Evolutionary conservation across 2,329 filamentous ascomycete species (phyloP).

Genomic region (Thelonectria discophora): DNA sequence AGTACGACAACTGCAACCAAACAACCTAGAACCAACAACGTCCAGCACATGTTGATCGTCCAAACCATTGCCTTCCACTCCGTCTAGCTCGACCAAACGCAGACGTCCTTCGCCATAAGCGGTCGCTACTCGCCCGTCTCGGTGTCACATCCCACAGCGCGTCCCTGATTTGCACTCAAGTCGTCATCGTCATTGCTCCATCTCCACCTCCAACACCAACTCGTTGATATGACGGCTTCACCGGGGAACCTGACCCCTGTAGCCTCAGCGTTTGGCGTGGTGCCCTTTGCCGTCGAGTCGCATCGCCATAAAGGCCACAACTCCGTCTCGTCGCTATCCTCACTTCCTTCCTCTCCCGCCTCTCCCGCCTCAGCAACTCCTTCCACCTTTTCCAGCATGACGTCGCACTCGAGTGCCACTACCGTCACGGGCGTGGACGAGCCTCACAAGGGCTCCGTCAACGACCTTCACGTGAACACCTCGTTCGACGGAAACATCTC

Average conservation of each 20-base stretch:
- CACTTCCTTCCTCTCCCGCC: neutral
- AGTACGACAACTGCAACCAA: neutral
- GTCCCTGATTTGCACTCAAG: conserved; percentile 16
- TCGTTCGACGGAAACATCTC: conserved; percentile 19
- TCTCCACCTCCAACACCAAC: conserved; percentile 10
- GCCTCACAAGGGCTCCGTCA: conserved; percentile 12
- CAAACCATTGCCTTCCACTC: neutral
- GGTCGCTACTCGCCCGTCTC: conserved; percentile 13
- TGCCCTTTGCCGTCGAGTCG: conserved; percentile 37
- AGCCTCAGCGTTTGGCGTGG: conserved; percentile 48
- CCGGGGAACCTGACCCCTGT: conserved; percentile 44
- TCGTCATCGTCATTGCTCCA: conserved; percentile 22
- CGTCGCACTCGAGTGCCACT: conserved; percentile 20
- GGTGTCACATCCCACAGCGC: conserved; percentile 10
- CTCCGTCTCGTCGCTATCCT: conserved; percentile 28
- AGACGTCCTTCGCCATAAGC: neutral
- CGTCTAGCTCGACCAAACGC: neutral
- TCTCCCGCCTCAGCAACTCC: conserved; percentile 26
- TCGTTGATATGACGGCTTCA: conserved; percentile 42
- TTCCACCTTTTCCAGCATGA: conserved; percentile 28
- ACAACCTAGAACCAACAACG: too few relatives aligned
- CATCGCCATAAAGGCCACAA: conserved; percentile 39
- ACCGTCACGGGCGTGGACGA: conserved; percentile 1
- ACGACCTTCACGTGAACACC: conserved; percentile 20
- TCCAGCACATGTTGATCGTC: too few relatives aligned